A percentile compares a stretch with the other conserved stretches of the same genome.
Conservation (phyloP, 306 rosid genomes). For the Cucumis melo region DNA sequence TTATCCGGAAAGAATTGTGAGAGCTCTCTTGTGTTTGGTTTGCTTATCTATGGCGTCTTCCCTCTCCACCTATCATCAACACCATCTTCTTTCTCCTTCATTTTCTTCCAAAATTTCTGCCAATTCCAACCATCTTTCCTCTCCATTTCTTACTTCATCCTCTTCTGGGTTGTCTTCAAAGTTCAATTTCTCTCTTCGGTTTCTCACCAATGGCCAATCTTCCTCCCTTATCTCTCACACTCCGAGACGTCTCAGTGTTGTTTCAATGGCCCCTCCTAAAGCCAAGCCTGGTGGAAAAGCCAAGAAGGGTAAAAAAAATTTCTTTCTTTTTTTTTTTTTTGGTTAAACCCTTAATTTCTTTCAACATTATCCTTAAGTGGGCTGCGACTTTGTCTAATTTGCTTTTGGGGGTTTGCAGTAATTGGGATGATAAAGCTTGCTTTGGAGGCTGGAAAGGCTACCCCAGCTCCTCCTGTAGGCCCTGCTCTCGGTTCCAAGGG, state of each 20-base stretch:
- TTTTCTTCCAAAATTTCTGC: constrained; percentile 2
- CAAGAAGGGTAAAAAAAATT: constrained; percentile 75
- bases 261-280: constrained; percentile 94
- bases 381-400: neutral
- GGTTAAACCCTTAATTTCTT: neutral
- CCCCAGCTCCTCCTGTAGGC: constrained; percentile 98
- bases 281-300: constrained; percentile 79
- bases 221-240: constrained; percentile 7
- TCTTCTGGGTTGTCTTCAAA: constrained; percentile 24
- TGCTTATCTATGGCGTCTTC: constrained; percentile 47
- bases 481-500: constrained; percentile 98
- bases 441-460: constrained; percentile 98
- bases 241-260: constrained; percentile 40
- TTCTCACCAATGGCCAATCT: constrained; percentile 7
- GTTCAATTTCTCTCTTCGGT: constrained; percentile 12
- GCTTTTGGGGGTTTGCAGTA: constrained; percentile 25
- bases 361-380: neutral
- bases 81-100: constrained; percentile 7
- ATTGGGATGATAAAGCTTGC: constrained; percentile 87
- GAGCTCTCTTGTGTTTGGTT: neutral
- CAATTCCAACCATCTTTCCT: constrained; percentile 13
- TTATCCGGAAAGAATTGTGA: constrained; percentile 11
- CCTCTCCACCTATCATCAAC: constrained; percentile 14
- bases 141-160: constrained; percentile 37
- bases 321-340: neutral